phyloP scores from a whole-genome alignment of 2,329 filamentous ascomycete genomes.

The Byssochlamys sp. region DNA sequence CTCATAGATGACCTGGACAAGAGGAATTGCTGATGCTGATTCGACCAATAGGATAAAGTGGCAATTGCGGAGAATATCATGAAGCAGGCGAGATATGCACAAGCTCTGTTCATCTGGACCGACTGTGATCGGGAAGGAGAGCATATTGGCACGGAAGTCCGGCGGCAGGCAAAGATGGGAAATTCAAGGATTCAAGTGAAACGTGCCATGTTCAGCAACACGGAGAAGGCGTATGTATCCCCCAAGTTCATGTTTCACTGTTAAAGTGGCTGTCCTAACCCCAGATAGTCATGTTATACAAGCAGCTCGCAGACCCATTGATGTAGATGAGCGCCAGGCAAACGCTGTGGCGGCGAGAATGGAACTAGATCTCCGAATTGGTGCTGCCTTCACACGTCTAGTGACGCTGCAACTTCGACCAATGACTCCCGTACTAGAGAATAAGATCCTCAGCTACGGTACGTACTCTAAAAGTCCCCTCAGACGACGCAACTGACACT shows the following conservation, averaged over 20 bases:
- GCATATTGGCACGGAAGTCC: constrained; percentile 86
- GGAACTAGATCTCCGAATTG: constrained; percentile 84
- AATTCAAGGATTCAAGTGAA: constrained; percentile 70
- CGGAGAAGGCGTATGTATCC: constrained; percentile 66
- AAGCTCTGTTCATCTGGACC: constrained; percentile 87
- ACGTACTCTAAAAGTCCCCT: constrained; percentile 14
- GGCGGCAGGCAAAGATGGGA: constrained; percentile 63
- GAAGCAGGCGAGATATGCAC: constrained; percentile 61
- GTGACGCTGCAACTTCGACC: constrained; percentile 68
- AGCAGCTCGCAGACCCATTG: constrained; percentile 66
- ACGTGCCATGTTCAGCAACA: constrained; percentile 87
- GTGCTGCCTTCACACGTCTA: constrained; percentile 83
- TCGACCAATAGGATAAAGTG: constrained; percentile 56
- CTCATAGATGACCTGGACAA: constrained; percentile 44
- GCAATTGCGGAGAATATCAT: constrained; percentile 77
- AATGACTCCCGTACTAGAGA: constrained; percentile 57
- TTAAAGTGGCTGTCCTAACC: constrained; percentile 4
- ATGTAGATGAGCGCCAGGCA: constrained; percentile 75
- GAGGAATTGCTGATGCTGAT: background rate
- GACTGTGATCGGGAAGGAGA: constrained; percentile 97
- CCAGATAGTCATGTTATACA: constrained; percentile 65
- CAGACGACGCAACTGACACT: constrained; percentile 4
- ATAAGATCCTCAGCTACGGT: constrained; percentile 73
- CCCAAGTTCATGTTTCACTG: background rate
- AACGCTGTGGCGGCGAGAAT: constrained; percentile 81